Base-by-base conservation (phyloP, 176 grass and related monocot genomes). In the Calamus simplicifolius region DNA sequence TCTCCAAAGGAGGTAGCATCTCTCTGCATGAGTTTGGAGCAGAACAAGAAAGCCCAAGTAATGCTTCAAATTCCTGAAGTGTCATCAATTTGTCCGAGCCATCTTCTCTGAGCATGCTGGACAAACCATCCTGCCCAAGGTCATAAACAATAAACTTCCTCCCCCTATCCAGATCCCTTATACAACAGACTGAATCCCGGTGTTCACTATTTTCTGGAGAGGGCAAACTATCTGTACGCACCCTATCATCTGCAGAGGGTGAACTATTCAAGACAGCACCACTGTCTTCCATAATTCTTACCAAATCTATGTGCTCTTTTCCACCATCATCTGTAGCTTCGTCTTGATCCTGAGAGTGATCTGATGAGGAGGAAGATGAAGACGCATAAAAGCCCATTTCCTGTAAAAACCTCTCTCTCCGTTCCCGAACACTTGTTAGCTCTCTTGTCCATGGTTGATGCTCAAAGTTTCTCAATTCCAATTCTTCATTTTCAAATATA, bases 371-470 rank as follows among this genome's bases (percentile, higher is more conserved):
- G 21, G 80, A 16, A 52, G 48, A 60, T 10, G 63, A 4, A 35
- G 77, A 66, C 18, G 83, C 87, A 64, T 66, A 62, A 17, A 92
- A 73, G 30, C 93, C 87, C 56, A 83, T 74, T 80, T 68, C 75
- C 19, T 77, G 69, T 3, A 88, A 70, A 25, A 98, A 98, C 27
- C 30, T 80, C 7, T 85, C 74, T 15, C 93, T 52, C 27, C 93
- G 82, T 81, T 98, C 84, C 52, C 79, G 70, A 61, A 98, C 84
- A 60, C 87, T 98, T 8, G 43, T 73, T 10, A 69, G 78, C 59
- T 92, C 66, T 0, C 54, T 77, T 35, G 78, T 52, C 80, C 80
- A 86, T 61, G 82, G 49, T 3, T 79, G 72, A 52, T 82, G 73
- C 18, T 74, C 81, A 29, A 88, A 75, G n/a, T 52, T 64, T 12